Evolutionary conservation across 495 filamentous ascomycete genomes (phyloP).

Genomic region (Pseudoneurospora amorphoporcata): DNA sequence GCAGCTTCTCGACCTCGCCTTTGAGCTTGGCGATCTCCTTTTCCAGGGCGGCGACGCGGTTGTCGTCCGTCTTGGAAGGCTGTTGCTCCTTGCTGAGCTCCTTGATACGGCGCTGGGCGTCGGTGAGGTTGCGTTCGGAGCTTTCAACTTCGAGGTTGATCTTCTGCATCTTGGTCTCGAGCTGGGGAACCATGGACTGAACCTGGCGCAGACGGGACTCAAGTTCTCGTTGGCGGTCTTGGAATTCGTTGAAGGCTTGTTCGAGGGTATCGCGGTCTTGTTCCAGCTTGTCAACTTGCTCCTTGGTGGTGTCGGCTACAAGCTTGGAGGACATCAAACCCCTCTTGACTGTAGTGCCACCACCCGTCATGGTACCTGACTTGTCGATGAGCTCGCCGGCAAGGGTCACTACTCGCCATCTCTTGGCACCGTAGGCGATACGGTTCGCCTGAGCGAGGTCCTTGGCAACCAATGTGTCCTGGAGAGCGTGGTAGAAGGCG

Average conservation of each 20-base stretch:
- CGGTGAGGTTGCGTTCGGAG: conserved; percentile 68
- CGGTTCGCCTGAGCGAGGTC: conserved; percentile 90
- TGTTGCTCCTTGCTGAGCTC: conserved; percentile 74
- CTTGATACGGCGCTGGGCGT: conserved; percentile 71
- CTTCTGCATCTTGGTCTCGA: conserved; percentile 90
- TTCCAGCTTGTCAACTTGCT: conserved; percentile 80
- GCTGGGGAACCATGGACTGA: conserved; percentile 69
- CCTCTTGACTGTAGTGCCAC: conserved; percentile 76
- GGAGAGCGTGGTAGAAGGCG: conserved; percentile 86
- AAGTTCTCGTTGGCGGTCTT: conserved; percentile 66
- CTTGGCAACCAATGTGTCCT: conserved; percentile 87
- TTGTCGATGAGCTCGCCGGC: conserved; percentile 94
- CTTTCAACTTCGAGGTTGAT: conserved; percentile 82
- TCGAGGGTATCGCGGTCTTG: conserved; percentile 77
- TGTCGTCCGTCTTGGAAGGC: conserved; percentile 68
- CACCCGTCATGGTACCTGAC: conserved; percentile 96
- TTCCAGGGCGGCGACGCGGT: conserved; percentile 55
- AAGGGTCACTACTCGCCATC: conserved; percentile 94
- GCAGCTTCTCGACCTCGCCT: conserved; percentile 69
- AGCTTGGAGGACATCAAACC: conserved; percentile 95
- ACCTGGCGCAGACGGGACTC: conserved; percentile 61
- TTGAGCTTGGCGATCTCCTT: conserved; percentile 66
- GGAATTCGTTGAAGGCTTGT: conserved; percentile 65
- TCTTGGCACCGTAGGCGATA: conserved; percentile 82
- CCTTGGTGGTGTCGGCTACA: conserved; percentile 69